Base-by-base conservation (phyloP, 495 filamentous ascomycete species). In the Lophiostoma macrostomum region DNA sequence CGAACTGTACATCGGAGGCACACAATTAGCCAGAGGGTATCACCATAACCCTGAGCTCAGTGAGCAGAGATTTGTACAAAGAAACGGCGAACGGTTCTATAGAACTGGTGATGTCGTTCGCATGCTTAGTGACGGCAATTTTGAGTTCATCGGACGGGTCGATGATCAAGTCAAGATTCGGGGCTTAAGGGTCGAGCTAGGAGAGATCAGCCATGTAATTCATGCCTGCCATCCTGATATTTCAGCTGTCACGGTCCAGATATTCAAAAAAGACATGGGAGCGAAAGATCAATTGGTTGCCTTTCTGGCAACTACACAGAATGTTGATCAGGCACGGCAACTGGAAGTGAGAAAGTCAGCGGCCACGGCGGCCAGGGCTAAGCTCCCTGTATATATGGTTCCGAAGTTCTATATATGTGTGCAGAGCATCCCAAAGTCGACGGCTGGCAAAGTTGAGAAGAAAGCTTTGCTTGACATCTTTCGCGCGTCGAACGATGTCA, bases 391-490 rank as follows among this genome's bases (percentile, higher is more conserved):
- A 14, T 61, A 66, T 37, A 66, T 66, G 60, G 52, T 64, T 2
- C 64, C 64, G 1, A 36, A 58, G 5, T 56, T 56, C 35, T 56
- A 55, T 40, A 46, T 66, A 14, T 35, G 38, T 16, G 14, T 66
- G 37, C 41, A 55, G 2, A 28, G 32, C 8, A 61, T 66, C 14
- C 64, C 64, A 11, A 39, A 39, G 8, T 73, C 71, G 8, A 37
- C 67, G 32, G 53, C 65, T 18, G 66, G 69, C 1, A 75, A 75
- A 53, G 67, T 69, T 23, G 67, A 69, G 37, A 74, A 71, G 51
- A 64, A 56, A 25, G 46, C 57, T 13, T 53, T 74, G 11, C 27
- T 20, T 12, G 44, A 42, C 6, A 50, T 69, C 10, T 73, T 73
- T 52, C 34, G 50, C 11, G 35, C 52, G 3, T 36, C 35, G 10